phyloP scores from a whole-genome alignment of 768 basidiomycete genomes.

The Serendipita sp. region DNA sequence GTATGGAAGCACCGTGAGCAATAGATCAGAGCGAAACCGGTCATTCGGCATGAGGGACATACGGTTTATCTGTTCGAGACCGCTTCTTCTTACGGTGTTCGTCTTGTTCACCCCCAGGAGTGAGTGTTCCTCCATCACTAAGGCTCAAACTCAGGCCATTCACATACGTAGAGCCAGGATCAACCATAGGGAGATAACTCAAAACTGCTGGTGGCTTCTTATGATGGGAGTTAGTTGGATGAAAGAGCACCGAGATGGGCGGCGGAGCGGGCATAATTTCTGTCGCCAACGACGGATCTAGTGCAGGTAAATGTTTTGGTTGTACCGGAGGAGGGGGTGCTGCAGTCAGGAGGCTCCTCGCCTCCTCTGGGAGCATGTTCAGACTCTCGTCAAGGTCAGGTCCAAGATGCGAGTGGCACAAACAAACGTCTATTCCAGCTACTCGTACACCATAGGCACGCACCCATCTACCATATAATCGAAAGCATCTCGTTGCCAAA shows the following conservation, averaged over 20 bases:
- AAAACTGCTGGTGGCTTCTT: constrained; percentile 51
- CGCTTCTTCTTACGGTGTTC: constrained; percentile 6
- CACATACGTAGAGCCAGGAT: constrained; percentile 72
- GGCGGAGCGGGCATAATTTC: constrained; percentile 85
- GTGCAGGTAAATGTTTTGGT: constrained; percentile 57
- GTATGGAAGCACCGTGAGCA: neutral
- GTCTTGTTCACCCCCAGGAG: neutral
- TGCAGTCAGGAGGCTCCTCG: constrained; percentile 20
- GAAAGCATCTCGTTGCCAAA: too few species aligned
- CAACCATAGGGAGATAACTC: constrained; percentile 69
- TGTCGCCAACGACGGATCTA: constrained; percentile 67
- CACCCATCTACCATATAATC: too few species aligned
- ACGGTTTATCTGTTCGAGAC: neutral
- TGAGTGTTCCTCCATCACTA: constrained; percentile 1
- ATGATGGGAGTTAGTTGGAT: constrained; percentile 51
- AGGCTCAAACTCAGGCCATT: neutral
- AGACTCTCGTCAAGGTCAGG: neutral
- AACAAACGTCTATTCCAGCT: too few species aligned
- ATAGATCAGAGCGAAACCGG: neutral
- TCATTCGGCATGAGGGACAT: constrained; percentile 21
- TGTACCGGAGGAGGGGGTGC: constrained; percentile 57
- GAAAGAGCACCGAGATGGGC: constrained; percentile 39
- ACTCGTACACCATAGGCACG: too few species aligned
- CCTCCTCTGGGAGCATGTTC: constrained; percentile 2
- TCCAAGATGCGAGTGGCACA: neutral